A percentile compares a stretch with the other conserved stretches of the same genome.
Evolutionary conservation across 768 basidiomycete genomes (phyloP).

Genomic region (Suillus weaverae): DNA sequence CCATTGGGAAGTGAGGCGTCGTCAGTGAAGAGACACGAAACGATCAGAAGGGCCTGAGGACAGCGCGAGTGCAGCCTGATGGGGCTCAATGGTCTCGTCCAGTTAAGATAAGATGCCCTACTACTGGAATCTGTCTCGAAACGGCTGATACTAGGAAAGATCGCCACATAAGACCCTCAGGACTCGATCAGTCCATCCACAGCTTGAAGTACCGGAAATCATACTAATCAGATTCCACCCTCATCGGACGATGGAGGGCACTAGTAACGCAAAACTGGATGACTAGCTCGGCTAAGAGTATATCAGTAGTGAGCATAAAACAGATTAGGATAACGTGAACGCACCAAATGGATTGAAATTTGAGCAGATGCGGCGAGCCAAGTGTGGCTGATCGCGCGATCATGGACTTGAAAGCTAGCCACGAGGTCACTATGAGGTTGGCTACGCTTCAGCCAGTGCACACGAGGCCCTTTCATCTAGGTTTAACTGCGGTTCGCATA

Average conservation of each 20-base stretch:
- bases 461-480: neutral
- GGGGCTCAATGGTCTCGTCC: neutral
- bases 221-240: neutral
- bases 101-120: neutral
- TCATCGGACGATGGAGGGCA: neutral
- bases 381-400: neutral
- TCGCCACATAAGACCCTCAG: too few species aligned
- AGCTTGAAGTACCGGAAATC: neutral
- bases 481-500: neutral
- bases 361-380: neutral
- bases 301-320: neutral
- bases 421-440: neutral
- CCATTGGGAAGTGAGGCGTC: neutral
- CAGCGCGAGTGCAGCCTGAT: neutral
- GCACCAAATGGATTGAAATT: neutral
- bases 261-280: neutral
- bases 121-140: neutral
- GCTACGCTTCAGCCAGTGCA: neutral
- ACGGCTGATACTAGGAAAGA: neutral
- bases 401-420: neutral
- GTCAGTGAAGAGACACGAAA: neutral
- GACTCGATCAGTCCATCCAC: neutral
- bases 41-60: neutral
- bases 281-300: neutral
- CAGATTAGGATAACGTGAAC: neutral